Evolutionary conservation across 1,139 yeast species (phyloP).

Genomic region (Lipomyces yarrowii): DNA sequence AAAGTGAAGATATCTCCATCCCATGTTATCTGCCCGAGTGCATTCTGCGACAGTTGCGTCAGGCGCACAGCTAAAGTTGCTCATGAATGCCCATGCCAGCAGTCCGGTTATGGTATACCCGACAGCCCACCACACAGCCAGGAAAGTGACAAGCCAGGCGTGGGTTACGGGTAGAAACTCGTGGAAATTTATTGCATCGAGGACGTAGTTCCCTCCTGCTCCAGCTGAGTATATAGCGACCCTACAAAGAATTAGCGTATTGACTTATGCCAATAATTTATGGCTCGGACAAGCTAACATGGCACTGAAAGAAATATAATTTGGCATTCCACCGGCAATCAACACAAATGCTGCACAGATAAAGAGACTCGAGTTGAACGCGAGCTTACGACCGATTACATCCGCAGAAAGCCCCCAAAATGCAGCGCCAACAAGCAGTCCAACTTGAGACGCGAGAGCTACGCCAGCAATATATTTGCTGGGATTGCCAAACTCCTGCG

Average conservation of each 20-base stretch:
- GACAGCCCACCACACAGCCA: slow-evolving; percentile 65
- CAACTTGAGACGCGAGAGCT: slow-evolving; percentile 48
- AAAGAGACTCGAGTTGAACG: slow-evolving; percentile 57
- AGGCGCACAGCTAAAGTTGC: slow-evolving; percentile 51
- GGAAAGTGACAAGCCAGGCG: slow-evolving; percentile 56
- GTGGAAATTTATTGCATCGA: slow-evolving; percentile 61
- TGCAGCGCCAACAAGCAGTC: slow-evolving; percentile 58
- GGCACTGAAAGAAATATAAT: slow-evolving; percentile 51
- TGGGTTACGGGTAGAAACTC: slow-evolving; percentile 58
- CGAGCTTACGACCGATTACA: slow-evolving; percentile 57
- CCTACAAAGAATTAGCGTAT: too few relatives aligned
- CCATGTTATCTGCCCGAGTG: slow-evolving; percentile 52
- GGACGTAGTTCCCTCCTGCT: slow-evolving; percentile 62
- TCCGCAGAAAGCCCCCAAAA: slow-evolving; percentile 64
- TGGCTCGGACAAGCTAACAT: slow-evolving; percentile 35
- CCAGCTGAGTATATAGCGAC: slow-evolving; percentile 51
- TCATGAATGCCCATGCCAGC: slow-evolving; percentile 59
- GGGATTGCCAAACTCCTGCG: background rate
- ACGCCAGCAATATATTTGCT: slow-evolving; percentile 38
- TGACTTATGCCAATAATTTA: too few relatives aligned
- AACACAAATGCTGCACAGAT: slow-evolving; percentile 57
- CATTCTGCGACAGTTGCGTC: slow-evolving; percentile 43
- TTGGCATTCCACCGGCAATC: slow-evolving; percentile 55
- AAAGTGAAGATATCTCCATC: slow-evolving; percentile 64
- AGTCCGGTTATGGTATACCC: slow-evolving; percentile 60